A percentile compares a stretch with the other conserved stretches of the same genome.
phyloP scores from a whole-genome alignment of 2,329 filamentous ascomycete genomes.

The Paracoccidioides brasiliensis region DNA sequence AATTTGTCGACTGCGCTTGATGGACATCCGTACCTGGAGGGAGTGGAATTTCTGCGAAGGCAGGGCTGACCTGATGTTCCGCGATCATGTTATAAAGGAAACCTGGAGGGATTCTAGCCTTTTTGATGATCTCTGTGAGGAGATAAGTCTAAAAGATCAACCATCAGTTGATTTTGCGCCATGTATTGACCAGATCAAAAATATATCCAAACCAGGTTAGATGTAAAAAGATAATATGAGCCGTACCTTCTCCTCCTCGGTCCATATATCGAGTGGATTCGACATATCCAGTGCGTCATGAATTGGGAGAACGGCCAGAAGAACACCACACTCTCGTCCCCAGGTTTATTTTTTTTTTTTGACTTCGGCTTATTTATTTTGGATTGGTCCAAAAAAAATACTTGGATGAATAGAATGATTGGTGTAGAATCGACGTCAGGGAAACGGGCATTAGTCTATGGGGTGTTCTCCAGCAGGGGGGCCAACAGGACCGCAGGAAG shows the following conservation, averaged over 20 bases:
- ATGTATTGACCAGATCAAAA: background rate
- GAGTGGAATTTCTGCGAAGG: slow-evolving; percentile 30
- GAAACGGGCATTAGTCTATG: background rate
- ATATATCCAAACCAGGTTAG: background rate
- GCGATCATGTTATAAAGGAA: slow-evolving; percentile 27
- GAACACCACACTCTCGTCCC: slow-evolving; percentile 1
- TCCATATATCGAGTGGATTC: slow-evolving; percentile 31
- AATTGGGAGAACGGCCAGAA: slow-evolving; percentile 13
- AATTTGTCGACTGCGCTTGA: background rate
- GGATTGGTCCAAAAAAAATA: background rate
- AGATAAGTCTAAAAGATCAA: slow-evolving; percentile 24
- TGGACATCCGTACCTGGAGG: slow-evolving; percentile 25
- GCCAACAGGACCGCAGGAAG: background rate
- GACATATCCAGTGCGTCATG: slow-evolving; percentile 32
- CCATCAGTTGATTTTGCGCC: slow-evolving; percentile 4
- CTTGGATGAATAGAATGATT: background rate
- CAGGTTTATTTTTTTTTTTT: background rate
- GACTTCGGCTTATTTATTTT: background rate
- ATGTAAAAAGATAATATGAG: background rate
- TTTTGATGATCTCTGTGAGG: slow-evolving; percentile 31
- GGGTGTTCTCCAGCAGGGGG: background rate
- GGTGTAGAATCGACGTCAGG: background rate
- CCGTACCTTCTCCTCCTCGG: slow-evolving; percentile 35
- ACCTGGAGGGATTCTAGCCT: slow-evolving; percentile 24
- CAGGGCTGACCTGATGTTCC: slow-evolving; percentile 25